These are phyloP conservation scores for Trypanosoma rangeli DNA, from an alignment of 208 protist species.

Conservation along the genomic window DNA sequence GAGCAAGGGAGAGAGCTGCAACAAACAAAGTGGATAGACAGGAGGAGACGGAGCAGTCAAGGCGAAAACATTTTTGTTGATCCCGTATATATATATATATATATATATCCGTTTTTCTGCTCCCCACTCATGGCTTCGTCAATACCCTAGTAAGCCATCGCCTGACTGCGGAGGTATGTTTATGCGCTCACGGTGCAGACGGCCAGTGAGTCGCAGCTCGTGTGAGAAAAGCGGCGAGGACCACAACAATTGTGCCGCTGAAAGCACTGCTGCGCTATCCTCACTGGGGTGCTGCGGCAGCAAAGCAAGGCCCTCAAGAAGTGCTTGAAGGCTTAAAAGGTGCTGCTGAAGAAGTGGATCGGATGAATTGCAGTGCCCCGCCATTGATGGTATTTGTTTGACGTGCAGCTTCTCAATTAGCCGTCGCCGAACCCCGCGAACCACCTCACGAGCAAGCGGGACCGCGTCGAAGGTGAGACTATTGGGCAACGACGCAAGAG, in stretches of 20 bases:
- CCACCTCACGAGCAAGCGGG: constrained; percentile 47
- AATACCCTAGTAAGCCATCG: neutral
- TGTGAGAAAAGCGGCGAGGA: constrained; percentile 49
- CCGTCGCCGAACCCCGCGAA: constrained; percentile 49
- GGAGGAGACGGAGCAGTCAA: neutral
- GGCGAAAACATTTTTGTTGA: too few species aligned
- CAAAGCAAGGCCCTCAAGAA: constrained; percentile 15
- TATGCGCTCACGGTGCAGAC: constrained; percentile 6
- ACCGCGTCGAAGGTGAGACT: constrained; percentile 63
- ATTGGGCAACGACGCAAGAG: constrained; percentile 41
- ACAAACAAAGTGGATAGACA: too few species aligned
- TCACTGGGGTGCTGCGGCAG: constrained; percentile 4
- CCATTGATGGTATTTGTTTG: neutral
- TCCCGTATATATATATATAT: constrained; percentile 24
- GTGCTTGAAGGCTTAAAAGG: constrained; percentile 12
- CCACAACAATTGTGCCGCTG: constrained; percentile 51
- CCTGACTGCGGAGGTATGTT: constrained; percentile 1
- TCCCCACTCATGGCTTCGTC: neutral
- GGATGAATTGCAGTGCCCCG: constrained; percentile 9
- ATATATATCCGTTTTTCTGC: neutral
- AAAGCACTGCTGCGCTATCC: constrained; percentile 8
- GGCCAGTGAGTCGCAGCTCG: constrained; percentile 27
- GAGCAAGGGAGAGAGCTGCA: neutral
- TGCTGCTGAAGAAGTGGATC: constrained; percentile 33
- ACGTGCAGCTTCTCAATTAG: constrained; percentile 57